Evolutionary conservation across 768 basidiomycete species (phyloP).

Genomic region (Tricholoma flavovirens): DNA sequence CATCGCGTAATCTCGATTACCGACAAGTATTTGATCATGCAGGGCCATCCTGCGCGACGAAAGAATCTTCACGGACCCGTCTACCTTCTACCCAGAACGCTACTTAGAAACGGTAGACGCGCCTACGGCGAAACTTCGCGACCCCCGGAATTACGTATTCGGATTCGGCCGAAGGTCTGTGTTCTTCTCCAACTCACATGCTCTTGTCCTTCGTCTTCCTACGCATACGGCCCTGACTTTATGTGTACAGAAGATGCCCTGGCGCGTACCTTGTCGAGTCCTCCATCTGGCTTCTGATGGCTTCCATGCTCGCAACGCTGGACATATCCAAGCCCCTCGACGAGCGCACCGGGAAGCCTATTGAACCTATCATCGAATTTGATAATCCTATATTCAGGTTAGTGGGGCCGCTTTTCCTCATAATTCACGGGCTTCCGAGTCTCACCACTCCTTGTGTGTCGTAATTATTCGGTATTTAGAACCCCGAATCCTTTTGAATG

Average conservation of each 20-base stretch:
- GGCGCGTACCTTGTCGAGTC: conserved; percentile 59
- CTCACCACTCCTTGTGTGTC: neutral
- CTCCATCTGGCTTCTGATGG: conserved; percentile 54
- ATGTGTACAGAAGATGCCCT: conserved; percentile 47
- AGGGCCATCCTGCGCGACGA: conserved; percentile 51
- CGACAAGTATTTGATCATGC: conserved; percentile 2
- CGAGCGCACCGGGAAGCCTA: conserved; percentile 34
- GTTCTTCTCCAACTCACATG: neutral
- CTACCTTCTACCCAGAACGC: conserved; percentile 49
- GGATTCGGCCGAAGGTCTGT: conserved; percentile 38
- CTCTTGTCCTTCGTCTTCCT: neutral
- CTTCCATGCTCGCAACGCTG: conserved; percentile 51
- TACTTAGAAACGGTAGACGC: conserved; percentile 33
- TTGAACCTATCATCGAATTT: conserved; percentile 47
- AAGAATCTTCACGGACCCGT: conserved; percentile 41
- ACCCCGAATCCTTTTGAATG: conserved; percentile 44
- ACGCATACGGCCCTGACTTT: neutral
- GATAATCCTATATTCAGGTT: conserved; percentile 63
- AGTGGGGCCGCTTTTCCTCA: conserved; percentile 9
- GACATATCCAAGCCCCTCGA: conserved; percentile 49
- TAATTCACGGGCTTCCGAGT: conserved; percentile 1
- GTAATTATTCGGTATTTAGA: conserved; percentile 18
- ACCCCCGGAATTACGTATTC: conserved; percentile 32
- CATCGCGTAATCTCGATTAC: neutral
- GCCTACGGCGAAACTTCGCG: conserved; percentile 20